A percentile compares a stretch with the other conserved stretches of the same genome.
Conservation (phyloP, 2,329 filamentous ascomycete genomes). For the Pseudogymnoascus pannorum region DNA sequence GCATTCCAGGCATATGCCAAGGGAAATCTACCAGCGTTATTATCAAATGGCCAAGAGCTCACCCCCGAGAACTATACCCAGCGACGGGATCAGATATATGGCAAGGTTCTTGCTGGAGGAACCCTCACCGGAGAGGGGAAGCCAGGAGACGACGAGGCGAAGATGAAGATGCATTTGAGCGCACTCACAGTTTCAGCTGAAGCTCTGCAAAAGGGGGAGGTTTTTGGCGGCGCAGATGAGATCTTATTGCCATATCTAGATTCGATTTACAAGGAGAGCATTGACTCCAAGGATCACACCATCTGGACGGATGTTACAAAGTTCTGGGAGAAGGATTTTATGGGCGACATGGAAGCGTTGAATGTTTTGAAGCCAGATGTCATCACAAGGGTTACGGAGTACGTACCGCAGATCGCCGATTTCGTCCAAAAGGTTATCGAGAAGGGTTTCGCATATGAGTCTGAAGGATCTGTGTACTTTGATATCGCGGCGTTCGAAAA, state of each 20-base stretch:
- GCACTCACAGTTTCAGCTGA: slow-evolving; percentile 35
- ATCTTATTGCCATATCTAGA: slow-evolving; percentile 81
- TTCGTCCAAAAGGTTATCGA: slow-evolving; percentile 78
- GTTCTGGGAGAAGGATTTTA: slow-evolving; percentile 81
- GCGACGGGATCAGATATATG: slow-evolving; percentile 46
- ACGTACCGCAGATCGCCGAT: slow-evolving; percentile 74
- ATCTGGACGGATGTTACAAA: slow-evolving; percentile 84
- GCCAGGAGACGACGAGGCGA: slow-evolving; percentile 54
- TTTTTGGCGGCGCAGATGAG: slow-evolving; percentile 52
- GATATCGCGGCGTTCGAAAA: slow-evolving; percentile 82
- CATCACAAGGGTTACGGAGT: slow-evolving; percentile 86
- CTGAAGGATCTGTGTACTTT: slow-evolving; percentile 86
- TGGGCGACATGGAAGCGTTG: slow-evolving; percentile 76
- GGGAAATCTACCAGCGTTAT: slow-evolving; percentile 46
- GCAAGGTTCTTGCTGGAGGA: slow-evolving; percentile 46
- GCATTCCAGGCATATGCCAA: slow-evolving; percentile 51
- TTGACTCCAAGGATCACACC: slow-evolving; percentile 54
- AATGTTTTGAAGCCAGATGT: slow-evolving; percentile 79
- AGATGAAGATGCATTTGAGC: slow-evolving; percentile 66
- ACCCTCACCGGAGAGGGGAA: slow-evolving; percentile 50
- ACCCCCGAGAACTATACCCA: slow-evolving; percentile 43
- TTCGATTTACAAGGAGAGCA: slow-evolving; percentile 52
- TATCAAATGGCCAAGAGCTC: slow-evolving; percentile 36
- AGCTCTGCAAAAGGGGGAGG: slow-evolving; percentile 40
- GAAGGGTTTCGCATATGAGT: slow-evolving; percentile 78